Percentiles rank a stretch among this genome's conserved stretches.
Conservation (phyloP, 176 grass and related monocot species). For the Bonia amplexicaulis region DNA sequence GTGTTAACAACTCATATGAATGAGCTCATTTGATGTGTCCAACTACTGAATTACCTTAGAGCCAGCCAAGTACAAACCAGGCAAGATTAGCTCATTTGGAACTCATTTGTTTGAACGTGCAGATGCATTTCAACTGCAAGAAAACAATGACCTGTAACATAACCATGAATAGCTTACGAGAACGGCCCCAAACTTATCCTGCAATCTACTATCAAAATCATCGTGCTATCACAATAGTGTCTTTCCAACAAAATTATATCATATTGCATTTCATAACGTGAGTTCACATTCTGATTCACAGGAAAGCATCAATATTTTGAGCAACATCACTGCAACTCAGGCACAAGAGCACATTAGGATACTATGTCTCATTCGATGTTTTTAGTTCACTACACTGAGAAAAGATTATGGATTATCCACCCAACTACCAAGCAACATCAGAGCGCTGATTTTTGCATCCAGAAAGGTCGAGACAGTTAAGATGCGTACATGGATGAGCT, state of each 20-base stretch:
- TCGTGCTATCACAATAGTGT: neutral
- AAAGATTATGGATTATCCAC: neutral
- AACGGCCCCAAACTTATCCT: neutral
- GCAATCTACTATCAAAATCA: neutral
- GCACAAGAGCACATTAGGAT: neutral
- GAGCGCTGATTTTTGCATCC: neutral
- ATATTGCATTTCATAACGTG: neutral
- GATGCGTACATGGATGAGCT: constrained; percentile 59
- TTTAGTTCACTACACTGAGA: neutral
- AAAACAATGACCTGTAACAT: neutral
- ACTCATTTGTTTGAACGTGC: neutral
- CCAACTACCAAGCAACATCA: neutral
- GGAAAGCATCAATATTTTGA: constrained; percentile 5
- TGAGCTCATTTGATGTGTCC: neutral
- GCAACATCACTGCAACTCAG: neutral
- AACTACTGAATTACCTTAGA: constrained; percentile 16
- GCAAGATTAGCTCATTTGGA: constrained; percentile 8
- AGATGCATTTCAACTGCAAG: neutral
- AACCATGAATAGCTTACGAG: constrained; percentile 2
- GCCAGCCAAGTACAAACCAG: neutral
- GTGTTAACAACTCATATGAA: neutral
- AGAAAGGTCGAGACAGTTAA: neutral
- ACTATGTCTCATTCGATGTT: neutral
- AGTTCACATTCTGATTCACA: constrained; percentile 1
- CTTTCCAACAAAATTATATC: neutral